A percentile compares a stretch with the other conserved stretches of the same genome.
phyloP scores from a whole-genome alignment of 176 grass and related monocot genomes.

The Oryza longistaminata region DNA sequence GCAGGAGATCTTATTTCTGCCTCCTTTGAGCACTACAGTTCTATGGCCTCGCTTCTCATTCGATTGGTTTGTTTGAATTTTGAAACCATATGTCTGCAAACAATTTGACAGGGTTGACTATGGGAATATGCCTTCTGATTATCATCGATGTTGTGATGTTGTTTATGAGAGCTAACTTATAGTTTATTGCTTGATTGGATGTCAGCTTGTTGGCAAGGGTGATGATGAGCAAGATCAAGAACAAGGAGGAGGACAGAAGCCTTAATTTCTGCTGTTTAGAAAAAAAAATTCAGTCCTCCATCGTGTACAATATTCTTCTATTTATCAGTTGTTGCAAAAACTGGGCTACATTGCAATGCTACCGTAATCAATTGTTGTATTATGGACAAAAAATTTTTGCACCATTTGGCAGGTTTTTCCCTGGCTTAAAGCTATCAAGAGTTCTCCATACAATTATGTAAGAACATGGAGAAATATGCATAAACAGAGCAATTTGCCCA shows the following conservation, averaged over 20 bases:
- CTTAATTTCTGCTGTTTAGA: conserved; percentile 15
- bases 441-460: background rate
- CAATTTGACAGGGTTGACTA: background rate
- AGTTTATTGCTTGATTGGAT: conserved; percentile 21
- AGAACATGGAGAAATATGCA: background rate
- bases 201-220: conserved; percentile 69
- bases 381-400: background rate
- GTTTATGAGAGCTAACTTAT: conserved; percentile 8
- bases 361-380: background rate
- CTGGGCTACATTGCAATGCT: background rate
- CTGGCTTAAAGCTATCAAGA: background rate
- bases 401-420: background rate
- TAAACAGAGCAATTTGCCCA: background rate
- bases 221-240: conserved; percentile 55
- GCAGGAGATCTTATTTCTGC: background rate
- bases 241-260: conserved; percentile 36
- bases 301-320: conserved; percentile 18
- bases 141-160: background rate
- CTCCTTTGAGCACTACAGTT: background rate
- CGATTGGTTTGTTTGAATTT: background rate
- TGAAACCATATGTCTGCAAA: background rate
- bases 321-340: background rate
- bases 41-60: background rate
- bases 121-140: background rate
- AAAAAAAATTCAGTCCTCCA: conserved; percentile 4